Evolutionary conservation across 106 monocot species (phyloP).

Genomic region (Xerophyta viscosa): DNA sequence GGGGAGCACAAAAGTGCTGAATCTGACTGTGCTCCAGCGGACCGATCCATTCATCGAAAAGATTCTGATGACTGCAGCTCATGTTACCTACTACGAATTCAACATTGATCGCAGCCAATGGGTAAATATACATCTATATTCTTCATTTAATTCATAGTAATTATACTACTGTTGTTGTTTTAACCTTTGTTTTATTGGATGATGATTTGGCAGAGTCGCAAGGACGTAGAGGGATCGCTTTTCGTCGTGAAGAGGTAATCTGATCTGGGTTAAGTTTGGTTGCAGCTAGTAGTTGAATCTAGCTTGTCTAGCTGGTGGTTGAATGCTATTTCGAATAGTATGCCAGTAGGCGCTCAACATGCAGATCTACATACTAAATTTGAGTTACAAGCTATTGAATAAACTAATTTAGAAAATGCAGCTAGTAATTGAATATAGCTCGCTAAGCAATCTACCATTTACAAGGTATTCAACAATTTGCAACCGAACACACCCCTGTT

Average conservation of each 20-base stretch:
- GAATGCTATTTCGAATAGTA: neutral
- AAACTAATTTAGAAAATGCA: too few species aligned
- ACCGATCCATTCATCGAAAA: slow-evolving; percentile 84
- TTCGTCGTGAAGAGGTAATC: slow-evolving; percentile 88
- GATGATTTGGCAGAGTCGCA: slow-evolving; percentile 46
- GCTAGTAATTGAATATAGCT: too few species aligned
- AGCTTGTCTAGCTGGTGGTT: neutral
- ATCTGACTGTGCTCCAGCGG: slow-evolving; percentile 88
- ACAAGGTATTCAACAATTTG: too few species aligned
- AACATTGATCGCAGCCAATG: slow-evolving; percentile 84
- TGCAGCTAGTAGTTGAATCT: neutral
- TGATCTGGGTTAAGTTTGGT: neutral
- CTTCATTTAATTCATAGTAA: neutral
- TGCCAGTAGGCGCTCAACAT: too few species aligned
- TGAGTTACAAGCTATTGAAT: too few species aligned
- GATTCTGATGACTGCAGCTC: slow-evolving; percentile 80
- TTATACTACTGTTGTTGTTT: neutral
- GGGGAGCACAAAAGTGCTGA: slow-evolving; percentile 70
- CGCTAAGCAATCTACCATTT: too few species aligned
- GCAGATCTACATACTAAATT: too few species aligned
- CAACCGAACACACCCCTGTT: too few species aligned
- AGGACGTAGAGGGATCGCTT: slow-evolving; percentile 93
- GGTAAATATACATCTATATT: slow-evolving; percentile 21
- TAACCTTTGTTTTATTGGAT: neutral
- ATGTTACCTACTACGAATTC: slow-evolving; percentile 90